Evolutionary conservation across 2,329 filamentous ascomycete genomes (phyloP).

Genomic region (Gremmenia infestans): DNA sequence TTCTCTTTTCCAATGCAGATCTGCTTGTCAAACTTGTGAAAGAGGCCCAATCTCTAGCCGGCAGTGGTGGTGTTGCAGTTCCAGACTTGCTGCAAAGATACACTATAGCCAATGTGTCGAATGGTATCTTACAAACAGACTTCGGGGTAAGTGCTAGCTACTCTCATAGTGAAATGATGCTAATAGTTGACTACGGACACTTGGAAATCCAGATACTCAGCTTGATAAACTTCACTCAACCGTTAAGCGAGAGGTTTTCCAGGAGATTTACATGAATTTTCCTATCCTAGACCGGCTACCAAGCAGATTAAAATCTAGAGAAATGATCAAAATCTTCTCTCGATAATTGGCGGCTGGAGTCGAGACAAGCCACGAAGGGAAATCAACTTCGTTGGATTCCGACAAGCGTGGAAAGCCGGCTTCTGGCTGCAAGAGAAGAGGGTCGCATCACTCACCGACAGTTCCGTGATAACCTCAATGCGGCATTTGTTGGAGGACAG

Average conservation of each 20-base stretch:
- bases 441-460: constrained; percentile 1
- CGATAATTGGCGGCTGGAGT: neutral
- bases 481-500: constrained; percentile 2
- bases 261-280: constrained; percentile 3
- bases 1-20: neutral
- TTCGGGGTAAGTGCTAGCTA: neutral
- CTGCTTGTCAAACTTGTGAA: constrained; percentile 1
- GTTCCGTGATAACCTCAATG: constrained; percentile 4
- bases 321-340: neutral
- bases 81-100: constrained; percentile 4
- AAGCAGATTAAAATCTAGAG: constrained; percentile 1
- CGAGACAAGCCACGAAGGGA: neutral
- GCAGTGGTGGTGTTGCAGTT: constrained; percentile 1
- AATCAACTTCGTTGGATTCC: neutral
- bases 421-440: constrained; percentile 5
- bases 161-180: neutral
- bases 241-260: constrained; percentile 3
- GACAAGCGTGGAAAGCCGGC: neutral
- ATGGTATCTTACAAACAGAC: constrained; percentile 4
- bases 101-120: constrained; percentile 6
- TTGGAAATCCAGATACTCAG: neutral
- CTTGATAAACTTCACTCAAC: constrained; percentile 1
- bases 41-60: neutral
- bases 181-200: neutral
- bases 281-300: constrained; percentile 3